These are phyloP conservation scores for Conticribra guillardii DNA, from an alignment of 108 stramenopile genomes.

Conservation along the genomic window DNA sequence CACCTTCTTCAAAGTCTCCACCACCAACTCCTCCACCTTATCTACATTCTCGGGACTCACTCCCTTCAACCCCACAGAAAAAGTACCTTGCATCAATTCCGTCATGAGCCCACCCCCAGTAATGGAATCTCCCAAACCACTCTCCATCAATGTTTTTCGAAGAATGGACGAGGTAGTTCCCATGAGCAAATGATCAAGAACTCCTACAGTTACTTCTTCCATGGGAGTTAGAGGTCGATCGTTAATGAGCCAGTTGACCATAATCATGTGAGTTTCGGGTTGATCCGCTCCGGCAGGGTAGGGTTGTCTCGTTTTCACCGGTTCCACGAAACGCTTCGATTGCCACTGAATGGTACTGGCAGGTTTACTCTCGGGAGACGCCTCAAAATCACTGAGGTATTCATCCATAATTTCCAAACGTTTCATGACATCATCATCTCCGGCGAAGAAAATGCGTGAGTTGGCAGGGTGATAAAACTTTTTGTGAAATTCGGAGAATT, in stretches of 20 bases:
- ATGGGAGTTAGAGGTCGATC: slow-evolving; percentile 78
- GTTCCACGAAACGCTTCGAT: slow-evolving; percentile 67
- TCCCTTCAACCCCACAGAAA: slow-evolving; percentile 92
- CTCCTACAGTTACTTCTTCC: slow-evolving; percentile 84
- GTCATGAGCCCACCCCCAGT: slow-evolving; percentile 94
- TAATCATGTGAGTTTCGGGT: slow-evolving; percentile 86
- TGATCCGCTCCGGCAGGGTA: slow-evolving; percentile 80
- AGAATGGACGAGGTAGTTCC: slow-evolving; percentile 93
- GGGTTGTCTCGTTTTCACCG: slow-evolving; percentile 51
- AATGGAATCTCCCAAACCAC: slow-evolving; percentile 88
- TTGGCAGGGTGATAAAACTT: slow-evolving; percentile 97
- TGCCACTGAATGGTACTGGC: slow-evolving; percentile 74
- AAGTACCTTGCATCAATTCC: slow-evolving; percentile 93
- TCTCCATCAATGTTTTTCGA: slow-evolving; percentile 91
- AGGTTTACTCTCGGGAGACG: slow-evolving; percentile 71
- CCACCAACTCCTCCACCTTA: slow-evolving; percentile 83
- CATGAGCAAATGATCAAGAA: slow-evolving; percentile 93
- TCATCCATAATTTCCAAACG: slow-evolving; percentile 94
- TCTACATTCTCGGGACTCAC: slow-evolving; percentile 78
- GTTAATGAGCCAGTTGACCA: slow-evolving; percentile 95
- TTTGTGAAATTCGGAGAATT: slow-evolving; percentile 92
- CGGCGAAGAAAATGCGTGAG: slow-evolving; percentile 92
- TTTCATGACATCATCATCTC: slow-evolving; percentile 91
- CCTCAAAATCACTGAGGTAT: slow-evolving; percentile 86
- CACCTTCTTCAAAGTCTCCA: slow-evolving; percentile 79